Evolutionary conservation across 2,329 filamentous ascomycete genomes (phyloP).

Genomic region (Exophiala calicioides): DNA sequence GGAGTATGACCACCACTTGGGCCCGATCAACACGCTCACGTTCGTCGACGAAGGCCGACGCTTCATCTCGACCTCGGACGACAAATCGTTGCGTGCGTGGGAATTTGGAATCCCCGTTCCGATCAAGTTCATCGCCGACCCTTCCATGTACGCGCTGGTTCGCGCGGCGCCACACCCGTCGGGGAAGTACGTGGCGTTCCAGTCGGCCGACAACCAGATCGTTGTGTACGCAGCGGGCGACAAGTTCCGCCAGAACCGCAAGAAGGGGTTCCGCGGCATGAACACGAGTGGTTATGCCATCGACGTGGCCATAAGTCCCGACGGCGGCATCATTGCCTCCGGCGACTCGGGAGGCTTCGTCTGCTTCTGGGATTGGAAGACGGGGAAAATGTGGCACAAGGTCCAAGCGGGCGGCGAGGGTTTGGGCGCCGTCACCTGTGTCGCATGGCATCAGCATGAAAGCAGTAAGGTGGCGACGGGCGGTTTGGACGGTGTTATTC

Average conservation of each 20-base stretch:
- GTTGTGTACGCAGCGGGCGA: slow-evolving; percentile 92
- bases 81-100: slow-evolving; percentile 94
- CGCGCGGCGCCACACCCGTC: slow-evolving; percentile 80
- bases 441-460: slow-evolving; percentile 97
- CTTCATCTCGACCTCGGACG: slow-evolving; percentile 97
- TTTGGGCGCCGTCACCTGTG: slow-evolving; percentile 64
- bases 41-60: slow-evolving; percentile 93
- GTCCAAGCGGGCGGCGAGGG: slow-evolving; percentile 69
- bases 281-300: slow-evolving; percentile 94
- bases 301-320: slow-evolving; percentile 82
- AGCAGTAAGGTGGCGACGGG: slow-evolving; percentile 91
- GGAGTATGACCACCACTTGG: slow-evolving; percentile 97
- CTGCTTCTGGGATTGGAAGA: slow-evolving; percentile 99
- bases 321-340: slow-evolving; percentile 85
- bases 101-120: slow-evolving; percentile 98
- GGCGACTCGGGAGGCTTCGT: slow-evolving; percentile 88
- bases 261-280: slow-evolving; percentile 94
- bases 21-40: slow-evolving; percentile 95
- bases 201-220: slow-evolving; percentile 93
- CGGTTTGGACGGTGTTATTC: slow-evolving; percentile 82
- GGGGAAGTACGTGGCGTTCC: slow-evolving; percentile 92
- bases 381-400: slow-evolving; percentile 98
- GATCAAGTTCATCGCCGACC: slow-evolving; percentile 97
- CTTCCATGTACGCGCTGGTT: slow-evolving; percentile 96
- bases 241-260: slow-evolving; percentile 94